Conservation (phyloP, 2,329 filamentous ascomycete species). For the Dactylellina cionopaga region DNA sequence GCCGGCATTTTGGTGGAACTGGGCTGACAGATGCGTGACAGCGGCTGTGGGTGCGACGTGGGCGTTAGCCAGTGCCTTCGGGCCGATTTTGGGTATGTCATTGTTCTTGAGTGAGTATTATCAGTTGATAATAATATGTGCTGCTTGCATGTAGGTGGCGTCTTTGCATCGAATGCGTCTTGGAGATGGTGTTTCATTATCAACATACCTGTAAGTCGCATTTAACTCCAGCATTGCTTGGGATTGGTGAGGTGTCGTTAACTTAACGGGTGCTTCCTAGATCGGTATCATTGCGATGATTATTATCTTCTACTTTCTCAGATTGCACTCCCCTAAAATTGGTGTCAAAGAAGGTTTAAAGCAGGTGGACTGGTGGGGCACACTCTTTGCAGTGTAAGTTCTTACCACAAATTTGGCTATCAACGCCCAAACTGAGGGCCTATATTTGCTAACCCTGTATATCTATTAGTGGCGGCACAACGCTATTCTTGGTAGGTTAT, state of each 20-base stretch:
- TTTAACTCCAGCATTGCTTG: slow-evolving; percentile 35
- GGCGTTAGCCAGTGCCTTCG: slow-evolving; percentile 73
- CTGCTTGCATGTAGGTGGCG: slow-evolving; percentile 66
- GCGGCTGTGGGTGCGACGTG: slow-evolving; percentile 73
- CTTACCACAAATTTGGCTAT: background rate
- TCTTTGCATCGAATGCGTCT: slow-evolving; percentile 70
- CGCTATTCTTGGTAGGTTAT: slow-evolving; percentile 37
- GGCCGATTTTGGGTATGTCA: slow-evolving; percentile 66
- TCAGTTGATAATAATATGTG: background rate
- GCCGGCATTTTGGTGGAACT: slow-evolving; percentile 56
- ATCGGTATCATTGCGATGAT: slow-evolving; percentile 56
- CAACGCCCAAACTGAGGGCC: background rate
- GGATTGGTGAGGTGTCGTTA: slow-evolving; percentile 34
- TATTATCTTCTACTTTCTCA: slow-evolving; percentile 67
- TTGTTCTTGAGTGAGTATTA: background rate
- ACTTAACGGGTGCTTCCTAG: background rate
- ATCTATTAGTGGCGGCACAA: slow-evolving; percentile 26
- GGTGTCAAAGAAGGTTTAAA: slow-evolving; percentile 71
- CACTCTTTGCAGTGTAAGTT: slow-evolving; percentile 53
- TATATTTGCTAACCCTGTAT: background rate
- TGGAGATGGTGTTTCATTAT: slow-evolving; percentile 79
- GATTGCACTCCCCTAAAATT: slow-evolving; percentile 74
- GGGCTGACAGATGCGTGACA: slow-evolving; percentile 13
- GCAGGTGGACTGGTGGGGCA: slow-evolving; percentile 67
- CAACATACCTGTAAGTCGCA: slow-evolving; percentile 67